Conservation (phyloP, 2,329 filamentous ascomycete species). For the Neonectria faginata region DNA sequence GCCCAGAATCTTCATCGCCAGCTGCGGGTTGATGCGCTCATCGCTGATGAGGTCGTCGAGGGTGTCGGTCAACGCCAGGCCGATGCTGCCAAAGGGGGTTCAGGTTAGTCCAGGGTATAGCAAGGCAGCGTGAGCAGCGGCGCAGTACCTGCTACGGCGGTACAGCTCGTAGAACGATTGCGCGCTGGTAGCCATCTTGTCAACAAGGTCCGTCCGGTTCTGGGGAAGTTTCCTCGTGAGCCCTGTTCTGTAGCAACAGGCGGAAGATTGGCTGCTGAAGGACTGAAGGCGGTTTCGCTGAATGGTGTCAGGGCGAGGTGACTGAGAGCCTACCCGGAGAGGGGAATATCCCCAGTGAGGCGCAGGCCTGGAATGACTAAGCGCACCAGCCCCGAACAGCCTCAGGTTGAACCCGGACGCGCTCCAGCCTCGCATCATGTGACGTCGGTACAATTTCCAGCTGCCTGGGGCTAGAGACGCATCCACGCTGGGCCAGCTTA, state of each 20-base stretch:
- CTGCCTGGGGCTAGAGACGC: constrained; percentile 42
- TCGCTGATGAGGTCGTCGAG: constrained; percentile 97
- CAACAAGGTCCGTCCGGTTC: constrained; percentile 17
- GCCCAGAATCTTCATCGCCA: constrained; percentile 97
- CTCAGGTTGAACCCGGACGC: not conserved
- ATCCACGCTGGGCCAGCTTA: constrained; percentile 38
- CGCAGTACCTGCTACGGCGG: constrained; percentile 90
- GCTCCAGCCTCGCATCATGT: constrained; percentile 51
- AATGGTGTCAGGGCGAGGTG: constrained; percentile 22
- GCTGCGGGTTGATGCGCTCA: constrained; percentile 94
- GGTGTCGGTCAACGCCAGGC: constrained; percentile 91
- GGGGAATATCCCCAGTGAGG: constrained; percentile 14
- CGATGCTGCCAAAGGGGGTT: constrained; percentile 73
- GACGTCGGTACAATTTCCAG: constrained; percentile 48
- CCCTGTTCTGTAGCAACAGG: constrained; percentile 5
- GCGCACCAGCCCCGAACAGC: constrained; percentile 19
- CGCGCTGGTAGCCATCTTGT: constrained; percentile 60
- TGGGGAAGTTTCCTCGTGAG: constrained; percentile 12
- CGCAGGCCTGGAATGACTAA: constrained; percentile 44
- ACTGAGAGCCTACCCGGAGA: not conserved
- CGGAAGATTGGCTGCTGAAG: constrained; percentile 12
- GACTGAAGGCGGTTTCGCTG: constrained; percentile 14
- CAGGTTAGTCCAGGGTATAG: constrained; percentile 44
- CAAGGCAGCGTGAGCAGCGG: constrained; percentile 47
- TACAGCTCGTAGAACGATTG: constrained; percentile 93